These are phyloP conservation scores for Tulasnella sp. DNA, from an alignment of 768 basidiomycete genomes.

Conservation along the genomic window DNA sequence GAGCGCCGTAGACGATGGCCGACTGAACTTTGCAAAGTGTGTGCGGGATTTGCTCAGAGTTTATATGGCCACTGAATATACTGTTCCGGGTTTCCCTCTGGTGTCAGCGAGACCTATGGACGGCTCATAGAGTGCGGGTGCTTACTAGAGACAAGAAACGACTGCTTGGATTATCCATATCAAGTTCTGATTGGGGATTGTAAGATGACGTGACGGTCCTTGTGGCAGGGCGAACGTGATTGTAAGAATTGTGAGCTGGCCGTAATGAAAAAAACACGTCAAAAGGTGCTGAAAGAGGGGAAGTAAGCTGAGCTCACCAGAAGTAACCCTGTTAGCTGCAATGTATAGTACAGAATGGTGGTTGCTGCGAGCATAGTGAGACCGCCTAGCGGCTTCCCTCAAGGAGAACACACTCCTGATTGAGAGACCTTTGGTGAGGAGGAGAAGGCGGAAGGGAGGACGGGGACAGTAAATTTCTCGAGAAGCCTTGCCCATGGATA, in stretches of 20 bases:
- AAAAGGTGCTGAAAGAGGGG: background rate
- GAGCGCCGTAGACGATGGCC: conserved; percentile 15
- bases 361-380: conserved; percentile 10
- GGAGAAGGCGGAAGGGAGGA: background rate
- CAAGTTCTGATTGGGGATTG: conserved; percentile 13
- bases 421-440: background rate
- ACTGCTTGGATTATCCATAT: conserved; percentile 5
- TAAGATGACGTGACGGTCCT: background rate
- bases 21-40: conserved; percentile 14
- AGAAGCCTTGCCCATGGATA: background rate
- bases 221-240: conserved; percentile 16
- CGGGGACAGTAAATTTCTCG: background rate
- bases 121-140: background rate
- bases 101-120: background rate
- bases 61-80: background rate
- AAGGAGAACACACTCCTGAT: background rate
- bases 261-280: background rate
- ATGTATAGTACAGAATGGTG: conserved; percentile 10
- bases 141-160: conserved; percentile 10
- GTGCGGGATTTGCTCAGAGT: background rate
- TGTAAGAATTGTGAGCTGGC: conserved; percentile 13
- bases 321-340: background rate
- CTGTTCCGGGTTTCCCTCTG: background rate
- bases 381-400: conserved; percentile 4
- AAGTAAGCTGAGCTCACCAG: background rate